phyloP scores from a whole-genome alignment of 1,284 basidiomycete genomes.

The Ustilago xerochloae region DNA sequence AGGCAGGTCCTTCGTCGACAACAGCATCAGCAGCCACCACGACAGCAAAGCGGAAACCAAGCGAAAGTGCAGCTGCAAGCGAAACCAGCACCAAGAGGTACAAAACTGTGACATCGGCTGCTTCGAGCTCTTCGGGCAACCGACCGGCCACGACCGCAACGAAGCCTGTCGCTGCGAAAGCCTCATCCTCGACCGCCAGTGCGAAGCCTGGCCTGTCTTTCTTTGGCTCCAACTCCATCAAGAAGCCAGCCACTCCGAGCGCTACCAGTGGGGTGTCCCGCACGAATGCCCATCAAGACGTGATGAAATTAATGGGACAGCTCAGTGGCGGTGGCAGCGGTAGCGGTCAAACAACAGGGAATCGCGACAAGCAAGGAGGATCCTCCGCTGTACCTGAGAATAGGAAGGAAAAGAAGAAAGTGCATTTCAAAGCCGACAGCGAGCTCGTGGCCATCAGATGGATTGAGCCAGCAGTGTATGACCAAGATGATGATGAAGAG shows the following conservation, averaged over 20 bases:
- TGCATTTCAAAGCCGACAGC: conserved; percentile 47
- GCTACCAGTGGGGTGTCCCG: not conserved
- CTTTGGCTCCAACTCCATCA: conserved; percentile 12
- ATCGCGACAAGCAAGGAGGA: not conserved
- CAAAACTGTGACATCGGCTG: conserved; percentile 13
- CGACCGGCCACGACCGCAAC: not conserved
- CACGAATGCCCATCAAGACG: conserved; percentile 11
- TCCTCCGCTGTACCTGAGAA: not conserved
- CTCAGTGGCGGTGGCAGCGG: conserved; percentile 17
- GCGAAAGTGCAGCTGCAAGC: conserved; percentile 5
- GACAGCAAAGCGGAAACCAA: conserved; percentile 26
- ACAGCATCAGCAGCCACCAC: not conserved
- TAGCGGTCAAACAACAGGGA: conserved; percentile 14
- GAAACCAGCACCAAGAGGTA: conserved; percentile 28
- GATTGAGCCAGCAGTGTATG: conserved; percentile 56
- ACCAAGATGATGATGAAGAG: conserved; percentile 32
- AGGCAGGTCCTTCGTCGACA: not conserved
- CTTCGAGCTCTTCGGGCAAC: not conserved
- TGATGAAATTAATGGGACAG: conserved; percentile 46
- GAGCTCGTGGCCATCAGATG: conserved; percentile 49
- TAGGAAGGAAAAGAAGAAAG: conserved; percentile 21
- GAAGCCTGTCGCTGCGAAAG: conserved; percentile 3
- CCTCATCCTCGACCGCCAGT: conserved; percentile 7
- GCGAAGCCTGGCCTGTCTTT: conserved; percentile 25
- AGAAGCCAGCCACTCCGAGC: not conserved